A percentile compares a stretch with the other conserved stretches of the same genome.
Conservation (phyloP, 148 eudicot genomes). For the Suaeda aralocaspica region DNA sequence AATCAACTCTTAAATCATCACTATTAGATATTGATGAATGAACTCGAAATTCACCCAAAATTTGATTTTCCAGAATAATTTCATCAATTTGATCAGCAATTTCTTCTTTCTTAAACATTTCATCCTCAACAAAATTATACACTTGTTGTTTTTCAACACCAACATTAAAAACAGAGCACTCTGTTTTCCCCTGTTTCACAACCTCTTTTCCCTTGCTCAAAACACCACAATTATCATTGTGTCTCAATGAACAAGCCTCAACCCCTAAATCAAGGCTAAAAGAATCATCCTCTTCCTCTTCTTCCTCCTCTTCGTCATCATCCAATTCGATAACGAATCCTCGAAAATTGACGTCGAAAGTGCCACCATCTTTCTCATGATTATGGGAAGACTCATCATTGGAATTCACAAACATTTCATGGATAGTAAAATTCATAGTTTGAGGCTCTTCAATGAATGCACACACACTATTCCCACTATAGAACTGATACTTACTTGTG, state of each 20-base stretch:
- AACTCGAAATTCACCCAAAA: constrained; percentile 10
- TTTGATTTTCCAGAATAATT: constrained; percentile 5
- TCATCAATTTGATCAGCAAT: constrained; percentile 17
- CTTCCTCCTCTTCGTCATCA: no score
- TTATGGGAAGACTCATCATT: constrained; percentile 22
- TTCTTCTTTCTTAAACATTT: constrained; percentile 13
- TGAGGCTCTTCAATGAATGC: constrained; percentile 53
- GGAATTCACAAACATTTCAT: constrained; percentile 49
- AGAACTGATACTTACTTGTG: constrained; percentile 50
- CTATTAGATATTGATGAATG: not conserved
- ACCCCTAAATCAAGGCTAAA: not conserved
- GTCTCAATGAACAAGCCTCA: not conserved
- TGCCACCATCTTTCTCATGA: constrained; percentile 13
- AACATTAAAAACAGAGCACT: constrained; percentile 2
- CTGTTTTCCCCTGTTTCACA: constrained; percentile 8
- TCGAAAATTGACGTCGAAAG: not conserved
- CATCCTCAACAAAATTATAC: not conserved
- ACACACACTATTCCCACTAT: constrained; percentile 38
- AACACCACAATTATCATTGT: constrained; percentile 7
- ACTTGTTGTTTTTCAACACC: not conserved
- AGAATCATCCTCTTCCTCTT: not conserved
- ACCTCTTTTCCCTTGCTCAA: constrained; percentile 3
- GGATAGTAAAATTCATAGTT: constrained; percentile 41
- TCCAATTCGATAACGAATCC: not conserved
- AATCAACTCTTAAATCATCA: not conserved